Base-by-base conservation (phyloP, 805 yeast species). In the Yamadazyma sp. region DNA sequence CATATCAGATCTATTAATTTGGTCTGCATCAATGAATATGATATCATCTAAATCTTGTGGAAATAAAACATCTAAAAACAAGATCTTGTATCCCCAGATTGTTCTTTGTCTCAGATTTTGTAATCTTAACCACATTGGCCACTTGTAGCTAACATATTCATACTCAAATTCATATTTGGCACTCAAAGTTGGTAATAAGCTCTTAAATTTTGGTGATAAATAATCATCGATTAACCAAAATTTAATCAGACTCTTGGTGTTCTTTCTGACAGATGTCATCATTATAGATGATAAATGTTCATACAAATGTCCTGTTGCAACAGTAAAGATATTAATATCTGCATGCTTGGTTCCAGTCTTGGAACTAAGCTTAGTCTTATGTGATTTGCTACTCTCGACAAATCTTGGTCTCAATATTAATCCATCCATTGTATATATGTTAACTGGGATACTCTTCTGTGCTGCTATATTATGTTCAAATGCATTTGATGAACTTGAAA, bases 61-160 rank as follows among this genome's bases (percentile, higher is more conserved):
- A 55, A 91, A 87, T 31, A 93, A 53, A 1, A 84, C 89, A 60
- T 91, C 98, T 43, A 88, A 60, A 49, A 91, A 87, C 33, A 91
- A 60, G 23, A 89, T 80, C 56, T 91, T 91, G 53, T 83, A 86
- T 4, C 93, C 95, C 88, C 95, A 86, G 33, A 87, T 77, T 3
- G 80, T 78, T 42, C 96, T 70, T 50, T 82, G 88, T 49, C 77
- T 77, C 45, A 83, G 91, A 23, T 81, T 58, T 59, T 91, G 98
- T 3, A 72, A 71, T 32, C 89, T 72, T 14, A 91, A 65, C 95
- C 97, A 91, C 7, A 67, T 56, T 10, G 98, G 98, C 98, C 98
- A 91, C 43, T 83, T 82, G 56, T 85, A 91, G 1, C 83, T 76
- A n/a, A 93, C 68, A 29, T 87, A 58, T 49, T 87, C 91, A 50